Conservation (phyloP, 176 grass and related monocot genomes). For the Tillandsia leiboldiana region DNA sequence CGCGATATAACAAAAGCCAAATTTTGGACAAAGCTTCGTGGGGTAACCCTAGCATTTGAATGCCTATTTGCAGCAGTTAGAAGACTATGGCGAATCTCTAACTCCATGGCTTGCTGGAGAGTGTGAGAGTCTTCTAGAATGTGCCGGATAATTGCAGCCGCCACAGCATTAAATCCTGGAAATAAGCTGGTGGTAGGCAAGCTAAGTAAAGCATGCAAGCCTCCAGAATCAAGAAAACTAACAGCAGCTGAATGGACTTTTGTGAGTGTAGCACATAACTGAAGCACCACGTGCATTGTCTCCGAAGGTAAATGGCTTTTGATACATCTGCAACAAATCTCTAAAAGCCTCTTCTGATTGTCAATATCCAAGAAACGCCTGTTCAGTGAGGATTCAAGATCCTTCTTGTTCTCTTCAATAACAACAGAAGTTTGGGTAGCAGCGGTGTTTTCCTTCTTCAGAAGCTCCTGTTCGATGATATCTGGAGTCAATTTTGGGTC, state of each 20-base stretch:
- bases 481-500: conserved; percentile 75
- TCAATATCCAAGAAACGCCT: conserved; percentile 48
- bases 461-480: conserved; percentile 54
- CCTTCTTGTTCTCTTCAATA: conserved; percentile 58
- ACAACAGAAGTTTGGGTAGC: conserved; percentile 40
- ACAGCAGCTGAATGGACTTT: conserved; percentile 73
- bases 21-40: conserved; percentile 84
- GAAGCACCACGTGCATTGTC: conserved; percentile 89
- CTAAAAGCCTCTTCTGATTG: conserved; percentile 73
- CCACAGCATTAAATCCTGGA: conserved; percentile 87
- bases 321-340: conserved; percentile 89
- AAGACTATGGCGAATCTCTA: conserved; percentile 92
- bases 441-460: conserved; percentile 57
- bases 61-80: conserved; percentile 71
- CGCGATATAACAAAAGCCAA: conserved; percentile 78
- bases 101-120: conserved; percentile 98
- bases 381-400: conserved; percentile 30
- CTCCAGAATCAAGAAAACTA: conserved; percentile 76
- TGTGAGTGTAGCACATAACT: conserved; percentile 78
- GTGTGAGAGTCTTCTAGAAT: conserved; percentile 97
- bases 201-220: conserved; percentile 59
- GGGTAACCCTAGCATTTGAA: conserved; percentile 70
- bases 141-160: conserved; percentile 87
- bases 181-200: conserved; percentile 79
- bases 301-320: conserved; percentile 59